Conservation (phyloP, 805 yeast genomes). For the Ogataea paraovalis region DNA sequence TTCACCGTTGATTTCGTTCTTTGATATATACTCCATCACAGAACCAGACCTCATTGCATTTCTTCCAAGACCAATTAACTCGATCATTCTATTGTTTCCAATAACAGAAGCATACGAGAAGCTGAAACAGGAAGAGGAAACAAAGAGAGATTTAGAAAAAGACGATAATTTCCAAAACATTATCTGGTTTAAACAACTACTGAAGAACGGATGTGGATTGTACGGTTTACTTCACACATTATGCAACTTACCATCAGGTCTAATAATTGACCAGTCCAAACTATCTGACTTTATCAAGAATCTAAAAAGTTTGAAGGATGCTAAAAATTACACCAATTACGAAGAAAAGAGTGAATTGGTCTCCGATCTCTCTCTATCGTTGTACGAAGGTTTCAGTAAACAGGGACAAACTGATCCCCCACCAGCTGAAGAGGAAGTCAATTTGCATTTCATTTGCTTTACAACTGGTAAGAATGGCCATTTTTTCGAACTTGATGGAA, state of each 20-base stretch:
- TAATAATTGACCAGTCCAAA: conserved; percentile 37
- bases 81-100: conserved; percentile 80
- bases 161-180: conserved; percentile 35
- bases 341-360: conserved; percentile 26
- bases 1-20: conserved; percentile 53
- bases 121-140: conserved; percentile 35
- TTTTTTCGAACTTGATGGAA: conserved; percentile 84
- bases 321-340: conserved; percentile 19
- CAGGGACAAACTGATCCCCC: conserved; percentile 72
- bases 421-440: conserved; percentile 46
- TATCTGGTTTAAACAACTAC: conserved; percentile 81
- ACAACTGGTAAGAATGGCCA: conserved; percentile 50
- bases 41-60: conserved; percentile 79
- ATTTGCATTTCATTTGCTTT: conserved; percentile 76
- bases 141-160: conserved; percentile 11
- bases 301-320: conserved; percentile 6
- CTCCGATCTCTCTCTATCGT: conserved; percentile 20
- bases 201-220: conserved; percentile 89
- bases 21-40: conserved; percentile 79
- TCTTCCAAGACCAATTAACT: conserved; percentile 75
- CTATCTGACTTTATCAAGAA: conserved; percentile 19
- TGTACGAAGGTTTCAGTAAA: conserved; percentile 42
- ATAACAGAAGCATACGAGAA: conserved; percentile 58
- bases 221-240: conserved; percentile 74
- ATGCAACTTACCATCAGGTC: conserved; percentile 42